Evolutionary conservation across 805 yeast genomes (phyloP).

Genomic region (Metschnikowia shivogae): DNA sequence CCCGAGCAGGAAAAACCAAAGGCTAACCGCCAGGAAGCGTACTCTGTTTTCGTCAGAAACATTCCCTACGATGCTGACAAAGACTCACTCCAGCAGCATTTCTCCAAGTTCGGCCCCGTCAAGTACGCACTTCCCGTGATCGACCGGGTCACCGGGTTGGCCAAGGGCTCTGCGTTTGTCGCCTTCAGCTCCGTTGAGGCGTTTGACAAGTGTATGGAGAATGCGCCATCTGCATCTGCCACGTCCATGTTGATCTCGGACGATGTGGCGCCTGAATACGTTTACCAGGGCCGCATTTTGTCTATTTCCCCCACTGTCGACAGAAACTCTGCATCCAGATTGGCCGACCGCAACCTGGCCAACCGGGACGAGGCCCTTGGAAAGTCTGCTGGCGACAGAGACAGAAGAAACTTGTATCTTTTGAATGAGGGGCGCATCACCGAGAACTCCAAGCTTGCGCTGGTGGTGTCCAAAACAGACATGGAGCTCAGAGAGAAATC

Average conservation of each 20-base stretch:
- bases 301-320: slow-evolving; percentile 83
- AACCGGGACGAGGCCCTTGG: slow-evolving; percentile 77
- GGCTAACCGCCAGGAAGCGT: slow-evolving; percentile 62
- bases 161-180: slow-evolving; percentile 94
- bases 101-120: slow-evolving; percentile 77
- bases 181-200: slow-evolving; percentile 66
- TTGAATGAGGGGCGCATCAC: slow-evolving; percentile 93
- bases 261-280: slow-evolving; percentile 85
- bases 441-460: slow-evolving; percentile 73
- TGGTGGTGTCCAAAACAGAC: slow-evolving; percentile 63
- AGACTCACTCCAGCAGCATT: slow-evolving; percentile 75
- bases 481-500: slow-evolving; percentile 86
- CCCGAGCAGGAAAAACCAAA: slow-evolving; percentile 29
- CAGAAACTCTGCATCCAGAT: slow-evolving; percentile 70
- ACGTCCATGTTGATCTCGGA: slow-evolving; percentile 79
- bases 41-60: slow-evolving; percentile 81
- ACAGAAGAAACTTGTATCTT: slow-evolving; percentile 78
- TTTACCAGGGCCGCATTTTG: slow-evolving; percentile 86
- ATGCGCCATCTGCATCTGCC: slow-evolving; percentile 69
- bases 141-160: slow-evolving; percentile 79
- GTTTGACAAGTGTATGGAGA: slow-evolving; percentile 61
- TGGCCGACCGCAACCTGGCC: slow-evolving; percentile 68
- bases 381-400: slow-evolving; percentile 73
- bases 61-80: slow-evolving; percentile 91
- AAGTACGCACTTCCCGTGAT: slow-evolving; percentile 91